Conservation (phyloP, 1,284 basidiomycete species). For the Jaminaea rosea region DNA sequence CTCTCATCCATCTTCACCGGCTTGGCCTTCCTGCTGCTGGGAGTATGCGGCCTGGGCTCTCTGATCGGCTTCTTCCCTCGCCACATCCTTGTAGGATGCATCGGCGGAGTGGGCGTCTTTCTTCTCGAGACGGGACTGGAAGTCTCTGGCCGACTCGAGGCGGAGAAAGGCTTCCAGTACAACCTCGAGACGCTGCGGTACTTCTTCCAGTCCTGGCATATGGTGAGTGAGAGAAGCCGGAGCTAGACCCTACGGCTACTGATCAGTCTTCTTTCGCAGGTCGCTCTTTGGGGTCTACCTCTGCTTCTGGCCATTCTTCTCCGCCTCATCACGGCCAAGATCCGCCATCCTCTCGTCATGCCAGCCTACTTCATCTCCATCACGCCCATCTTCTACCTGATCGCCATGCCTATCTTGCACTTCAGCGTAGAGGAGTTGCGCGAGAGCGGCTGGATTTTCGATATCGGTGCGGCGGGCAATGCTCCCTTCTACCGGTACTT, state of each 20-base stretch:
- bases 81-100: constrained; percentile 73
- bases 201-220: constrained; percentile 50
- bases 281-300: constrained; percentile 65
- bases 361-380: constrained; percentile 78
- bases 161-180: constrained; percentile 67
- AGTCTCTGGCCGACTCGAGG: constrained; percentile 67
- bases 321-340: constrained; percentile 69
- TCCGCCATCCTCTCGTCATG: constrained; percentile 81
- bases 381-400: constrained; percentile 72
- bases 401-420: constrained; percentile 58
- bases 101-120: constrained; percentile 91
- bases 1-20: constrained; percentile 86
- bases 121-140: constrained; percentile 57
- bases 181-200: constrained; percentile 58
- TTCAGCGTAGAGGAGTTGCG: constrained; percentile 61
- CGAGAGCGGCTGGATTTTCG: constrained; percentile 75
- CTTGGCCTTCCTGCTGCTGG: constrained; percentile 48
- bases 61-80: constrained; percentile 93
- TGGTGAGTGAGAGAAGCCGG: too few relatives aligned
- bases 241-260: too few relatives aligned
- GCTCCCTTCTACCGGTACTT: constrained; percentile 45
- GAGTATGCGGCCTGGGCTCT: constrained; percentile 69
- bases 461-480: constrained; percentile 54
- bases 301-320: constrained; percentile 68
- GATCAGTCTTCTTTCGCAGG: too few relatives aligned